Conservation (phyloP, 2,329 filamentous ascomycete genomes). For the Botrytis medusae region DNA sequence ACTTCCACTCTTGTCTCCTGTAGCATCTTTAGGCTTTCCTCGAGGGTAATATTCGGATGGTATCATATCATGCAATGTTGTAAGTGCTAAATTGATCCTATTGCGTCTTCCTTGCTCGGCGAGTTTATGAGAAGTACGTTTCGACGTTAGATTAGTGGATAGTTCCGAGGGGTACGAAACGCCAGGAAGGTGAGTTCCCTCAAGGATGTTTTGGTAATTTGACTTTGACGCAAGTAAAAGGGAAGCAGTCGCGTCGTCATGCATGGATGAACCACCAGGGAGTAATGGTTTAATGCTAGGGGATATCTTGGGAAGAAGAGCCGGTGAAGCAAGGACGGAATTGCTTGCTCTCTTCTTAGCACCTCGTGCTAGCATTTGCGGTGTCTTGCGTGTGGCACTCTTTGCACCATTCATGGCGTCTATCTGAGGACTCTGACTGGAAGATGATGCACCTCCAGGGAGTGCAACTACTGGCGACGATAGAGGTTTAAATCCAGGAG, state of each 20-base stretch:
- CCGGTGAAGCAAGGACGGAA: slow-evolving; percentile 80
- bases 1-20: slow-evolving; percentile 42
- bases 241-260: slow-evolving; percentile 57
- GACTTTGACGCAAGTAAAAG: slow-evolving; percentile 88
- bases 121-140: slow-evolving; percentile 96
- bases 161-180: slow-evolving; percentile 88
- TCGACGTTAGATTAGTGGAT: slow-evolving; percentile 91
- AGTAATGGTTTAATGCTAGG: slow-evolving; percentile 91
- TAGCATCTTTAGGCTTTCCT: slow-evolving; percentile 45
- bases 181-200: slow-evolving; percentile 86
- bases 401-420: slow-evolving; percentile 52
- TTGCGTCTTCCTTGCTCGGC: slow-evolving; percentile 95
- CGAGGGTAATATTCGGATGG: slow-evolving; percentile 60
- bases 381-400: slow-evolving; percentile 49
- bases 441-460: slow-evolving; percentile 44
- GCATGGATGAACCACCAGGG: slow-evolving; percentile 55
- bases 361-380: slow-evolving; percentile 53
- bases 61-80: slow-evolving; percentile 61
- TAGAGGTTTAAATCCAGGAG: slow-evolving; percentile 42
- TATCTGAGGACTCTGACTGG: slow-evolving; percentile 54
- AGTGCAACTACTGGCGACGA: slow-evolving; percentile 48
- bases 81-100: slow-evolving; percentile 89
- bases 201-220: slow-evolving; percentile 96
- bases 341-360: slow-evolving; percentile 70
- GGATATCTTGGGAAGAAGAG: slow-evolving; percentile 83